Base-by-base conservation (phyloP, 2,329 filamentous ascomycete genomes). In the Beauveria sp. region DNA sequence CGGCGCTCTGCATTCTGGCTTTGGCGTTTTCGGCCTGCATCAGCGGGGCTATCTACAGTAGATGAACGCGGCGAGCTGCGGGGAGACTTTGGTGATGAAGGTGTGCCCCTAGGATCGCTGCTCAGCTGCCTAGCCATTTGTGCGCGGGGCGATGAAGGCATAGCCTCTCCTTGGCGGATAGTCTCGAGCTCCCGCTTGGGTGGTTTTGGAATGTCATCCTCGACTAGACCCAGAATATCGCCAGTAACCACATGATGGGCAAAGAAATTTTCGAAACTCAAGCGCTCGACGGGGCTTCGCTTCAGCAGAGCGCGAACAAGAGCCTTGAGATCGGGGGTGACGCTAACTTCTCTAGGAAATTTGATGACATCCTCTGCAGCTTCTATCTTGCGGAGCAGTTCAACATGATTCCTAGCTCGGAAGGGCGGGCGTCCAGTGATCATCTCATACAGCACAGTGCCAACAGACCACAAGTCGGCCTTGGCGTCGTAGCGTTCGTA, bases 401-500 rank as follows among this genome's bases (percentile, higher is more conserved):
- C 95, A 46, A 99, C 93, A 70, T 99, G 95, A 71, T 99, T 98
- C 60, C 86, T 86, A 38, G 95, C 95, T 66, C 91, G 84, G 75
- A 98, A 99, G 0, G 95, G 95, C 24, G 95, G 92, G 64, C 86
- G 88, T 58, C 93, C 93, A 7, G 88, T 90, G 64, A 95, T 86
- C 93, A 99, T 96, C 76, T 99, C 95, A 72, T 91, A 96, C 26
- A 96, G 78, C 9, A 99, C 95, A 20, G 95, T 96, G 56, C 95
- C 95, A 40, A 97, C 91, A 24, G 95, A 99, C 95, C 95, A 99
- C 40, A 99, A 78, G 77, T 99, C 95, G 52, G 93, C 93, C 74
- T 96, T 96, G 65, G 93, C 91, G 76, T 96, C 93, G 74, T 99
- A 99, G 70, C 93, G 93, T 73, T 99, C 93, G 70, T 98, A 99